Evolutionary conservation across 768 basidiomycete genomes (phyloP).

Genomic region (Peribolospora kevripleyi): DNA sequence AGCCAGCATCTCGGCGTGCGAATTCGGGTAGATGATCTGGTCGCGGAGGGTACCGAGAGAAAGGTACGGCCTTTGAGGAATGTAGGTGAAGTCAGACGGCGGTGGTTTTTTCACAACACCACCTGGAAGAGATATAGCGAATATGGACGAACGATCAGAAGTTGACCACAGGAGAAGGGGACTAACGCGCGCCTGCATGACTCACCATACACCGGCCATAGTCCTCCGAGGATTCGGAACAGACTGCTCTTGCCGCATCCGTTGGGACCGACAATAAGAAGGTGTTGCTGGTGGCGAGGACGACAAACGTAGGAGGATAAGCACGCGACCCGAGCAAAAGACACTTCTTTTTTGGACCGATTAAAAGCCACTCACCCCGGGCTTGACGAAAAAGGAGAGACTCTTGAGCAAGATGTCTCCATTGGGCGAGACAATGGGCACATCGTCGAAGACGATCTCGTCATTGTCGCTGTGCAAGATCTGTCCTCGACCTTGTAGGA

Average conservation of each 20-base stretch:
- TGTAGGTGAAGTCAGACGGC: conserved; percentile 68
- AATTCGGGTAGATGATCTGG: conserved; percentile 89
- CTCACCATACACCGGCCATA: conserved; percentile 69
- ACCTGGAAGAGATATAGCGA: conserved; percentile 13
- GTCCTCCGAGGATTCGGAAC: conserved; percentile 83
- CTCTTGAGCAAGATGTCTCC: conserved; percentile 69
- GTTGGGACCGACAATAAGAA: conserved; percentile 84
- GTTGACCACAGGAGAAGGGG: neutral
- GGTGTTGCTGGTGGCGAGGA: conserved; percentile 37
- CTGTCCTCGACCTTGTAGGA: conserved; percentile 51
- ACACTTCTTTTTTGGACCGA: conserved; percentile 11
- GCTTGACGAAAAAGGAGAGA: conserved; percentile 70
- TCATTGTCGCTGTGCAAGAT: conserved; percentile 55
- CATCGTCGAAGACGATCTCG: conserved; percentile 61
- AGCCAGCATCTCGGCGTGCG: conserved; percentile 44
- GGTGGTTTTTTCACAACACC: conserved; percentile 76
- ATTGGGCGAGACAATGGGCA: conserved; percentile 88
- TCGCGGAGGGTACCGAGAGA: conserved; percentile 79
- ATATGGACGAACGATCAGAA: neutral
- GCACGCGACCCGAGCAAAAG: neutral
- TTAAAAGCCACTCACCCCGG: conserved; percentile 32
- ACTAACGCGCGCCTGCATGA: conserved; percentile 3
- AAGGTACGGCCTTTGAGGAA: conserved; percentile 91
- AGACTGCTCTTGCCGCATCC: conserved; percentile 50
- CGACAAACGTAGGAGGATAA: conserved; percentile 4